Evolutionary conservation across 129 eudicot species (phyloP), one percentile per base, ranked within the genome.

Genomic region (Glebionis coronaria): DNA sequence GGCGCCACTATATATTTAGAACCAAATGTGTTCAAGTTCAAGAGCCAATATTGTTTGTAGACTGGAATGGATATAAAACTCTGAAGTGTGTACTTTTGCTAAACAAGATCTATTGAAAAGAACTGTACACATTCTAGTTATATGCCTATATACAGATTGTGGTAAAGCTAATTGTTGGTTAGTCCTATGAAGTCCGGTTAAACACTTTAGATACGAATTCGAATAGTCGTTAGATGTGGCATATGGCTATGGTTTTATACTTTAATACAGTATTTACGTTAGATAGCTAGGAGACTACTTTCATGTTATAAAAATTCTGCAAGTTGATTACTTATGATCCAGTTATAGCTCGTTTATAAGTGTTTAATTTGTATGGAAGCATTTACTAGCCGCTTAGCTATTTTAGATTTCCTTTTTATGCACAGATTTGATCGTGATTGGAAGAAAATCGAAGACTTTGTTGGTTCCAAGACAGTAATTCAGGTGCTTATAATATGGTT

Each of bases 381-480:
- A 44, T 45, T 27, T 69, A 54, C 65, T 56, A 55, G 53, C 21
- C 12, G 12, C 42, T 54, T 38, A 38, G 56, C 28, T 42, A 9
- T 51, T 35, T 9, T 35, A 20, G 20, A 65, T 65, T 66, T 74
- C 15, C 25, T n/a, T 35, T 68, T 35, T 29, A 16, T 68, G 44
- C 64, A 40, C 83, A 92, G 98, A 82, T 92, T 92, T 82, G 98
- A 92, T 78, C 98, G 98, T 58, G 96, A 92, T 70, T 92, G 98
- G 98, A 92, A 92, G 95, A 92, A 92, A 75, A 92, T 92, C 12
- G 96, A 92, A 86, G 98, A 92, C 61, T 92, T 92, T 71, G 88
- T 92, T 74, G 96, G 95, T 75, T 92, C 98, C 59, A 92, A 92
- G 82, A 92, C 98, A 58, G 98, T 92, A 57, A 92, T 92, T 84